Conservation (phyloP, 139 green algal genomes). For the Trebouxia sp. region DNA sequence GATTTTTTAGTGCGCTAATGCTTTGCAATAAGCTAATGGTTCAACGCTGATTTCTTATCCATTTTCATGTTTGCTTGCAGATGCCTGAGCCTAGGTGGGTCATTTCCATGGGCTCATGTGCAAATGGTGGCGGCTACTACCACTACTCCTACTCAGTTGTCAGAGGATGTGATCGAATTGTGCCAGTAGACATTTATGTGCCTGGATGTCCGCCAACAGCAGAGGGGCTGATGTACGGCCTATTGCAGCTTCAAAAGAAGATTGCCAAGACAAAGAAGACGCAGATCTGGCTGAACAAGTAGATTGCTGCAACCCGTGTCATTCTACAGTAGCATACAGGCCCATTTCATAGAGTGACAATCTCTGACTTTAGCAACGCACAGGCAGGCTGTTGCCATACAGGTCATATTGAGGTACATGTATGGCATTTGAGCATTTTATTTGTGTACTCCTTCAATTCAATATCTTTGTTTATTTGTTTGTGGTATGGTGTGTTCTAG, state of each 20-base stretch:
- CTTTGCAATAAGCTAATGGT: too few species aligned
- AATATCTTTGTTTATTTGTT: too few species aligned
- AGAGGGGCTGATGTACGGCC: constrained; percentile 93
- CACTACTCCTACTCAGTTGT: constrained; percentile 97
- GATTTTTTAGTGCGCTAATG: too few species aligned
- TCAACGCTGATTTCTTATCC: too few species aligned
- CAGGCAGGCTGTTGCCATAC: background rate
- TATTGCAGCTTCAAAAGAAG: constrained; percentile 92
- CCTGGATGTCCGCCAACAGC: constrained; percentile 95
- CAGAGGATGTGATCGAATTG: constrained; percentile 92
- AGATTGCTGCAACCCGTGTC: background rate
- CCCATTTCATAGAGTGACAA: too few species aligned
- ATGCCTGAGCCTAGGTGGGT: constrained; percentile 98
- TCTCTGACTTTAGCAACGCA: too few species aligned
- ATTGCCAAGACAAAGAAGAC: constrained; percentile 62
- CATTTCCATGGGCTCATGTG: constrained; percentile 95
- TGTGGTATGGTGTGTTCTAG: too few species aligned
- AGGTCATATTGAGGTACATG: too few species aligned
- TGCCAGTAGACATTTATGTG: constrained; percentile 97
- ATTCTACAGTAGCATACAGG: background rate
- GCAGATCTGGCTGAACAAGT: constrained; percentile 51
- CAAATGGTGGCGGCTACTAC: constrained; percentile 98
- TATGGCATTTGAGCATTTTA: too few species aligned
- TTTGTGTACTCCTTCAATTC: too few species aligned
- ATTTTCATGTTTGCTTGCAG: constrained; percentile 45